phyloP scores from a whole-genome alignment of 2,329 filamentous ascomycete genomes.

The Helminthosporium solani region DNA sequence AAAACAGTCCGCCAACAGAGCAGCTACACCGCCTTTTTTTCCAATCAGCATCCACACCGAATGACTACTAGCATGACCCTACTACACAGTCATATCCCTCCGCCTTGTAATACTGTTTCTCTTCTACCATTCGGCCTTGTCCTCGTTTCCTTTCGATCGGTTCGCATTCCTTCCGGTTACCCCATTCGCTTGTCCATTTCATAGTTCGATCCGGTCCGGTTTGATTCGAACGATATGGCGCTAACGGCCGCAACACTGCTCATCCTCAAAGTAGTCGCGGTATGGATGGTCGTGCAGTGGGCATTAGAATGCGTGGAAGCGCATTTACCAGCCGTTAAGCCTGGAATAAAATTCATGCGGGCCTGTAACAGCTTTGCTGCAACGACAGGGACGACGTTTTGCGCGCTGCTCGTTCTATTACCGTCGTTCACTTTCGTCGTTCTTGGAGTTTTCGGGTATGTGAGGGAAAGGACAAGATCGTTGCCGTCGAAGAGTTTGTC shows the following conservation, averaged over 20 bases:
- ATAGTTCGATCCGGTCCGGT: no score
- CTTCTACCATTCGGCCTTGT: background rate
- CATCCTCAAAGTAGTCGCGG: constrained; percentile 3
- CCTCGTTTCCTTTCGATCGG: background rate
- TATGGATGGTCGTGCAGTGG: constrained; percentile 10
- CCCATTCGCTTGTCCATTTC: background rate
- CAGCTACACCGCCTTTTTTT: constrained; percentile 1
- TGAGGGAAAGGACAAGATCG: constrained; percentile 2
- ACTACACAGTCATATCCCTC: background rate
- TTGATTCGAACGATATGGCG: constrained; percentile 1
- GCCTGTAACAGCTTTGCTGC: constrained; percentile 4
- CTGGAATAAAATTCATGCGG: constrained; percentile 4
- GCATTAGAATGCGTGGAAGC: constrained; percentile 1
- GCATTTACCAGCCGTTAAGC: constrained; percentile 3
- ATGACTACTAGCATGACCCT: background rate
- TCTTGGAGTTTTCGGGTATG: constrained; percentile 8
- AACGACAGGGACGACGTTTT: constrained; percentile 7
- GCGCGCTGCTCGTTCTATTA: constrained; percentile 9
- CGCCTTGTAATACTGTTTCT: background rate
- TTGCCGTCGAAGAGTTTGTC: constrained; percentile 5
- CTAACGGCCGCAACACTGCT: constrained; percentile 1
- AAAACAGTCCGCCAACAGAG: background rate
- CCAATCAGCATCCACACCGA: background rate
- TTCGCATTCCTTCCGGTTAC: background rate
- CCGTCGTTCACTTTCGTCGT: constrained; percentile 10